phyloP scores from a whole-genome alignment of 2,329 filamentous ascomycete genomes.

The Paraconiothyrium brasiliense region DNA sequence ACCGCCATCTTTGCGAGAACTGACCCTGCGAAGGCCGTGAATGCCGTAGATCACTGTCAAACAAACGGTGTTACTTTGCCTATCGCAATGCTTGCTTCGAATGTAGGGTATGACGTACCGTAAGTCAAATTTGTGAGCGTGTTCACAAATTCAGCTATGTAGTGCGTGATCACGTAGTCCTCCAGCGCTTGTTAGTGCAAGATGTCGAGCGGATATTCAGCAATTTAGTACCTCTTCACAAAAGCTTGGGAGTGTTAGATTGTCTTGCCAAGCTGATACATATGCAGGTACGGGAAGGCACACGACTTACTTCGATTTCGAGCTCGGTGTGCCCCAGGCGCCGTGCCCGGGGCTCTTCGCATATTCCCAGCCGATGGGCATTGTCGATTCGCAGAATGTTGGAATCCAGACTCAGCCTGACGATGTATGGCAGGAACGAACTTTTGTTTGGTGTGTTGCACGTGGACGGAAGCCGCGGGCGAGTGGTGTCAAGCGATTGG shows the following conservation, averaged over 20 bases:
- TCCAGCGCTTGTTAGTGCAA: conserved; percentile 35
- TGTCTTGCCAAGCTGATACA: background rate
- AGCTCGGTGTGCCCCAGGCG: conserved; percentile 21
- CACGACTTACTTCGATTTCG: conserved; percentile 8
- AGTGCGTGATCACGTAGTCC: conserved; percentile 63
- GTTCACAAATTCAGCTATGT: conserved; percentile 65
- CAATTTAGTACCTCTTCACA: conserved; percentile 44
- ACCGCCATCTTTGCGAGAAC: conserved; percentile 35
- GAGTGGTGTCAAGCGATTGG: background rate
- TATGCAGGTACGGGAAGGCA: background rate
- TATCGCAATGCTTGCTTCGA: background rate
- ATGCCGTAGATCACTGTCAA: conserved; percentile 47
- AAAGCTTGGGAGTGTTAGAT: conserved; percentile 39
- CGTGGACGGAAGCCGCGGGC: conserved; percentile 5
- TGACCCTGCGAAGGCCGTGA: conserved; percentile 42
- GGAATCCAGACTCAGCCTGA: background rate
- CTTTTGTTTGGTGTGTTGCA: conserved; percentile 3
- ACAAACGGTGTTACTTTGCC: conserved; percentile 1
- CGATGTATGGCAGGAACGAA: background rate
- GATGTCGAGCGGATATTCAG: background rate
- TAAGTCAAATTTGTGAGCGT: conserved; percentile 62
- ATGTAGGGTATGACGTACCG: conserved; percentile 43
- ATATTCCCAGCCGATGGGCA: conserved; percentile 20
- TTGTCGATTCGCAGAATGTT: background rate
- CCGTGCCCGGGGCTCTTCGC: conserved; percentile 20